Evolutionary conservation across 805 yeast genomes (phyloP).

Genomic region (Nakazawaea peltata): DNA sequence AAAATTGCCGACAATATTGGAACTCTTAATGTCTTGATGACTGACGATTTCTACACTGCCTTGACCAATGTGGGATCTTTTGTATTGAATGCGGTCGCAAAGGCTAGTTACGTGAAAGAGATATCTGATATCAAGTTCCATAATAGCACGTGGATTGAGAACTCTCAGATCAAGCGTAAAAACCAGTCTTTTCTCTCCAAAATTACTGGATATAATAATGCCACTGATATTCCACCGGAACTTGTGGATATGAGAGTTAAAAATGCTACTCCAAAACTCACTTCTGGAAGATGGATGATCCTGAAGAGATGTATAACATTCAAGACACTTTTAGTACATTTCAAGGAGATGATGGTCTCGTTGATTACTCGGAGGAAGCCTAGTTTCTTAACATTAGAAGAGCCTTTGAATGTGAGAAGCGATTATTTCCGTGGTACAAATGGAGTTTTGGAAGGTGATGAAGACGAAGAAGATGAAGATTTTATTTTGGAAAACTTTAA

Average conservation of each 20-base stretch:
- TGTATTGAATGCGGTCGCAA: slow-evolving; percentile 60
- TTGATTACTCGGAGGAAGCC: slow-evolving; percentile 3
- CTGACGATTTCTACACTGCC: slow-evolving; percentile 63
- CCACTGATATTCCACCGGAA: slow-evolving; percentile 20
- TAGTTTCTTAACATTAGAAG: slow-evolving; percentile 16
- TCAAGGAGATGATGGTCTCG: slow-evolving; percentile 7
- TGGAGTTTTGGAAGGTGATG: slow-evolving; percentile 13
- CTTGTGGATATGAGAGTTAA: slow-evolving; percentile 13
- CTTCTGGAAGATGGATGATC: slow-evolving; percentile 14
- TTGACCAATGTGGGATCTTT: slow-evolving; percentile 52
- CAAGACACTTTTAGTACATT: slow-evolving; percentile 4
- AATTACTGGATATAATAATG: slow-evolving; percentile 19
- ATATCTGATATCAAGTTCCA: slow-evolving; percentile 39
- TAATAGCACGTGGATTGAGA: slow-evolving; percentile 49
- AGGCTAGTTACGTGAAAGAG: slow-evolving; percentile 58
- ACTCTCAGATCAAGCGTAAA: neutral
- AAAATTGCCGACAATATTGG: slow-evolving; percentile 24
- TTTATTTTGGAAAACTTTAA: neutral
- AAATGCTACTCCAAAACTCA: slow-evolving; percentile 5
- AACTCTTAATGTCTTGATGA: slow-evolving; percentile 30
- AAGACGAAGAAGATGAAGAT: slow-evolving; percentile 7
- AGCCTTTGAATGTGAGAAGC: too few species aligned
- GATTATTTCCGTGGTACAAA: slow-evolving; percentile 20
- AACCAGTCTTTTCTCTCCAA: neutral
- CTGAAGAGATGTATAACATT: slow-evolving; percentile 11